Conservation (phyloP, 495 filamentous ascomycete genomes). For the Neurospora sp. region DNA sequence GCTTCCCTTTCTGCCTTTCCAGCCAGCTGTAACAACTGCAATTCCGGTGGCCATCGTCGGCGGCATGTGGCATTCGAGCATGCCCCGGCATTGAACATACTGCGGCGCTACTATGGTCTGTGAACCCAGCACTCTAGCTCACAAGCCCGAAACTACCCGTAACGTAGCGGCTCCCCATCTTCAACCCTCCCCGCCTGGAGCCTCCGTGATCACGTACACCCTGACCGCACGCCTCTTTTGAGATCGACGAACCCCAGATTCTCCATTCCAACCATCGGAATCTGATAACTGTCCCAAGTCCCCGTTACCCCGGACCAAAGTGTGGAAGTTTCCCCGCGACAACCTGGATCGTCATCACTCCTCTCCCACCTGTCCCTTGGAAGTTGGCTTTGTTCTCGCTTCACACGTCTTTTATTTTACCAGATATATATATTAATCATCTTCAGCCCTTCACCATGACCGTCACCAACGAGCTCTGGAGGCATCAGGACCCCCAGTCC, state of each 20-base stretch:
- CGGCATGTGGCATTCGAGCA: not conserved
- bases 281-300: not conserved
- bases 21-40: not conserved
- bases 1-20: not conserved
- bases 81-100: not conserved
- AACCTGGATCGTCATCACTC: not conserved
- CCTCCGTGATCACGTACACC: not conserved
- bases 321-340: not conserved
- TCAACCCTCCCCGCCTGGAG: not conserved
- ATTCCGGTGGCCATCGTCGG: not conserved
- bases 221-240: not conserved
- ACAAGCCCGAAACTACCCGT: not conserved
- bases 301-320: not conserved
- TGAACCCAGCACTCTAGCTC: not conserved
- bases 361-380: not conserved
- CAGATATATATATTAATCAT: not conserved
- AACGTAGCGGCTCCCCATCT: not conserved
- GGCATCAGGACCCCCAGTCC: constrained; percentile 52
- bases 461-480: constrained; percentile 51
- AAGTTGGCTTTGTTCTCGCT: not conserved
- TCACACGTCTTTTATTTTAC: not conserved
- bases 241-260: not conserved
- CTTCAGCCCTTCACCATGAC: constrained; percentile 15
- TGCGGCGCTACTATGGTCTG: not conserved
- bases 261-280: not conserved